Percentiles rank a stretch among this genome's conserved stretches.
These are phyloP conservation scores for Tilletia caries DNA, from an alignment of 1,284 basidiomycete species.

Conservation along the genomic window DNA sequence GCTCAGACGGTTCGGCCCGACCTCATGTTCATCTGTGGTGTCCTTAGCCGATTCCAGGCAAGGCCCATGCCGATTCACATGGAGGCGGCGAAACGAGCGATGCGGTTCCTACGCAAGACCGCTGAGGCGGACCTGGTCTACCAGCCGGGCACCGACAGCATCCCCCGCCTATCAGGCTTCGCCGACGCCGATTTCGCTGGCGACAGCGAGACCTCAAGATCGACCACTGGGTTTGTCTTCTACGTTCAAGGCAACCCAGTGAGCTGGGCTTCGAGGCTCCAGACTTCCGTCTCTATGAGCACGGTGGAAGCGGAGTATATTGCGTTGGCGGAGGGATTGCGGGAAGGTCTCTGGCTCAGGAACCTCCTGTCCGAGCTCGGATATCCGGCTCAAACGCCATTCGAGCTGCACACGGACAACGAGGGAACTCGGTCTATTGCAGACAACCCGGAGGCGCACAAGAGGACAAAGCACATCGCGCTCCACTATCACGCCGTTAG, in stretches of 20 bases:
- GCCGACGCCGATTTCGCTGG: not conserved
- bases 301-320: constrained; percentile 8
- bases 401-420: not conserved
- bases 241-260: not conserved
- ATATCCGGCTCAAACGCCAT: not conserved
- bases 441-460: not conserved
- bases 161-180: not conserved
- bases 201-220: not conserved
- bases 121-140: not conserved
- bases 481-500: not conserved
- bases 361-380: not conserved
- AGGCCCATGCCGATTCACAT: not conserved
- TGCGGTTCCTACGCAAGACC: not conserved
- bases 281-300: not conserved
- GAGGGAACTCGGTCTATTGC: not conserved
- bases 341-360: constrained; percentile 1
- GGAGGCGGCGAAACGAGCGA: not conserved
- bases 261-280: not conserved
- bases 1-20: not conserved
- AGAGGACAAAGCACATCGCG: not conserved
- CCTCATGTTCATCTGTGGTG: not conserved
- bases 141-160: not conserved
- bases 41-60: not conserved
- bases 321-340: not conserved
- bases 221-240: not conserved